Conservation (phyloP, 2,329 filamentous ascomycete genomes). For the Achaetomium macrosporum region DNA sequence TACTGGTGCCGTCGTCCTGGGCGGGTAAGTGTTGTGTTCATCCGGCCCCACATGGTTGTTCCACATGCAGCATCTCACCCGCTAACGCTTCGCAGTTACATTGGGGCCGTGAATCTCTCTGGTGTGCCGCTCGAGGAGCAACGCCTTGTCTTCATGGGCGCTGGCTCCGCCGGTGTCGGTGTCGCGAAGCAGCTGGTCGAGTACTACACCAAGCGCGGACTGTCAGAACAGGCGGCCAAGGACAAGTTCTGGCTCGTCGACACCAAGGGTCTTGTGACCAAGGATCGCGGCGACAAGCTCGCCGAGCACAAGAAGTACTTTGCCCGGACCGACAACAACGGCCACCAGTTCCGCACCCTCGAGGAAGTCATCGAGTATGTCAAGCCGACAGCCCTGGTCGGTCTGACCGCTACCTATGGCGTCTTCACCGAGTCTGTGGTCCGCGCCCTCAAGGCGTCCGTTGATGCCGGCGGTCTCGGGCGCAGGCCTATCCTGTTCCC, state of each 20-base stretch:
- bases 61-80: too few relatives aligned
- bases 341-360: constrained; percentile 68
- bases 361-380: constrained; percentile 92
- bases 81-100: constrained; percentile 48
- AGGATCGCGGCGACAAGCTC: constrained; percentile 86
- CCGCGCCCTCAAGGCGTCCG: constrained; percentile 59
- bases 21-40: constrained; percentile 51
- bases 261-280: constrained; percentile 90
- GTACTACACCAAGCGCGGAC: constrained; percentile 88
- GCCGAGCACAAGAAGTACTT: constrained; percentile 83
- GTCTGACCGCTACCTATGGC: constrained; percentile 88
- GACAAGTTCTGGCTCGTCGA: constrained; percentile 97
- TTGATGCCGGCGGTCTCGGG: constrained; percentile 60
- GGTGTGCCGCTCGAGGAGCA: constrained; percentile 83
- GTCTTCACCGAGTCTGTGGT: constrained; percentile 88
- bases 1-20: constrained; percentile 90
- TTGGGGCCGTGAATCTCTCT: constrained; percentile 73
- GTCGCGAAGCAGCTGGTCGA: constrained; percentile 97
- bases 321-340: constrained; percentile 58
- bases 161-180: constrained; percentile 91
- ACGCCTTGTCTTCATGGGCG: constrained; percentile 91
- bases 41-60: background rate
- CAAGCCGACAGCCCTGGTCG: constrained; percentile 89
- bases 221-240: constrained; percentile 80
- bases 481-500: constrained; percentile 89